Conservation (phyloP, 352 stramenopile genomes). For the Phytophthora sansomeana region DNA sequence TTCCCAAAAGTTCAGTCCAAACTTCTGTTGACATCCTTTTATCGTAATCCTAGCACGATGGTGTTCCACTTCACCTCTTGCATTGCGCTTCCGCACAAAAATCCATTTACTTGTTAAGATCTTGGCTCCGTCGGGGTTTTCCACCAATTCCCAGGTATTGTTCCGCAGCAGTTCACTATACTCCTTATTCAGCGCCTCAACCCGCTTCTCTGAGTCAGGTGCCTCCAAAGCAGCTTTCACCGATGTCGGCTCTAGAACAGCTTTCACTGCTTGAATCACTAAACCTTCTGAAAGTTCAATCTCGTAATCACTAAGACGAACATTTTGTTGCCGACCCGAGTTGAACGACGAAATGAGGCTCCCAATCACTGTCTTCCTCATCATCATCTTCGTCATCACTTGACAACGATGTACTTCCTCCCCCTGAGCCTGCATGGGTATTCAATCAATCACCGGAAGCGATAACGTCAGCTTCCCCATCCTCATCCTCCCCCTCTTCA, state of each 20-base stretch:
- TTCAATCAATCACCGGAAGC: not conserved
- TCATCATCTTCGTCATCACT: not conserved
- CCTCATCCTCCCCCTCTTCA: not conserved
- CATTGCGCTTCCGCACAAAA: not conserved
- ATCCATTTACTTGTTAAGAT: constrained; percentile 5
- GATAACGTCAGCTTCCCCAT: constrained; percentile 6
- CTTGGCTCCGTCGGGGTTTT: not conserved
- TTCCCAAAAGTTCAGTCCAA: constrained; percentile 5
- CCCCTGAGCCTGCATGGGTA: not conserved
- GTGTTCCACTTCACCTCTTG: not conserved
- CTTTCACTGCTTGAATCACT: not conserved
- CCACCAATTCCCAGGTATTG: constrained; percentile 4
- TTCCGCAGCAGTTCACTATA: constrained; percentile 7
- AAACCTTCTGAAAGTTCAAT: not conserved
- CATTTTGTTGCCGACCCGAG: not conserved
- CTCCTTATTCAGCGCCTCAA: constrained; percentile 5
- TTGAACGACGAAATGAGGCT: constrained; percentile 18
- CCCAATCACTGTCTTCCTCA: constrained; percentile 2
- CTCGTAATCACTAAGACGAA: not conserved
- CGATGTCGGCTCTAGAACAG: not conserved
- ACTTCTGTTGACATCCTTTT: constrained; percentile 10
- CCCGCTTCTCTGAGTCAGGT: constrained; percentile 1
- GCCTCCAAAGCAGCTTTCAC: not conserved
- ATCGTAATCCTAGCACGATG: constrained; percentile 9
- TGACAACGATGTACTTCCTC: not conserved